Evolutionary conservation across 2,329 filamentous ascomycete species (phyloP).

Genomic region (Rutstroemia sp.): DNA sequence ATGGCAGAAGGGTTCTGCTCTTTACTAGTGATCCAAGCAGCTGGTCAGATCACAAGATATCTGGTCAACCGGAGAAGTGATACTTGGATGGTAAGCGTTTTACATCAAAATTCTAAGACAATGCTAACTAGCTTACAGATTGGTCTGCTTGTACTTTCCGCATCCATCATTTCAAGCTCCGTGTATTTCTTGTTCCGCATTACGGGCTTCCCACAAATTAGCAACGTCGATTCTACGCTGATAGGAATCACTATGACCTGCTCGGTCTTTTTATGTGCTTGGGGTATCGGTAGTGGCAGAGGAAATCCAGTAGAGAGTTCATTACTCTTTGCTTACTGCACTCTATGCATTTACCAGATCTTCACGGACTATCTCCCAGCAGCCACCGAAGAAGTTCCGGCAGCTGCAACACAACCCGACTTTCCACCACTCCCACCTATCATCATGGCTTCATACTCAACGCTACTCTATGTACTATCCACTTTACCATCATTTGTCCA

Average conservation of each 20-base stretch:
- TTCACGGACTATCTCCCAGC: constrained; percentile 93
- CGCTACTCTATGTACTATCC: constrained; percentile 74
- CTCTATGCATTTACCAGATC: constrained; percentile 98
- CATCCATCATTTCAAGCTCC: constrained; percentile 85
- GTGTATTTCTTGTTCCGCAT: constrained; percentile 96
- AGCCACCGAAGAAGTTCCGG: constrained; percentile 48
- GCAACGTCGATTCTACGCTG: constrained; percentile 83
- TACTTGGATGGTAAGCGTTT: constrained; percentile 77
- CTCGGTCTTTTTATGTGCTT: constrained; percentile 84
- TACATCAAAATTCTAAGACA: neutral
- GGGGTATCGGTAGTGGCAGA: constrained; percentile 87
- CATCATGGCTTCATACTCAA: constrained; percentile 97
- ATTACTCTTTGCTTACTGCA: constrained; percentile 90
- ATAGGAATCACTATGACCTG: constrained; percentile 92
- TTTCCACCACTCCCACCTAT: constrained; percentile 95
- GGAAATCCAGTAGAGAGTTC: constrained; percentile 95
- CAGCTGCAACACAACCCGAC: constrained; percentile 61
- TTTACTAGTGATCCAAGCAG: constrained; percentile 87
- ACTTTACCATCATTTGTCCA: constrained; percentile 77
- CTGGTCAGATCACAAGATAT: constrained; percentile 90
- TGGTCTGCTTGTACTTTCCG: constrained; percentile 76
- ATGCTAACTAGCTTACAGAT: constrained; percentile 50
- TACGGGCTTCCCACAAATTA: constrained; percentile 85
- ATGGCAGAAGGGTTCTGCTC: constrained; percentile 95
- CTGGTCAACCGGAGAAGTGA: constrained; percentile 90